Percentiles rank a stretch among this genome's conserved stretches.
These are phyloP conservation scores for Hygrophorus russula DNA, from an alignment of 768 basidiomycete species.

Conservation along the genomic window DNA sequence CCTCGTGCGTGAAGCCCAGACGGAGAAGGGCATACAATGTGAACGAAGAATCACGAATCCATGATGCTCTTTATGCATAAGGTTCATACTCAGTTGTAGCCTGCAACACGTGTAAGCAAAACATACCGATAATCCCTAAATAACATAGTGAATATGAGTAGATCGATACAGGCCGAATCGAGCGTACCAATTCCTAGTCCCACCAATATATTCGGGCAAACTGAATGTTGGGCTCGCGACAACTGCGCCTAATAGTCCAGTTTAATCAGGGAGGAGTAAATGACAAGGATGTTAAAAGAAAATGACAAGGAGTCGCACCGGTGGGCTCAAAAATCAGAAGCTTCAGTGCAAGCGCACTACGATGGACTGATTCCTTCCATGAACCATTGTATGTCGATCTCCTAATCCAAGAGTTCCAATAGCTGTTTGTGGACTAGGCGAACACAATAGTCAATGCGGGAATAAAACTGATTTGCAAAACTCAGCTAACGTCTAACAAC, in stretches of 20 bases:
- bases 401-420: constrained; percentile 88
- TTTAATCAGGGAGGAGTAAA: constrained; percentile 3
- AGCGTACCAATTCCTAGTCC: constrained; percentile 73
- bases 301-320: constrained; percentile 26
- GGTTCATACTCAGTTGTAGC: not conserved
- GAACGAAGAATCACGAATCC: constrained; percentile 96
- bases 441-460: not conserved
- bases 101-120: not conserved
- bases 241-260: constrained; percentile 53
- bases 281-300: not conserved
- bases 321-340: constrained; percentile 90
- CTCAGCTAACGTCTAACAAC: constrained; percentile 39
- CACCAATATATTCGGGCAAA: constrained; percentile 85
- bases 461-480: not conserved
- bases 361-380: constrained; percentile 92
- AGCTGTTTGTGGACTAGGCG: constrained; percentile 52
- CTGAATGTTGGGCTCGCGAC: constrained; percentile 95
- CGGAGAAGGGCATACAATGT: constrained; percentile 90
- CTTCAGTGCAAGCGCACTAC: constrained; percentile 90
- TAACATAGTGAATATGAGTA: not conserved
- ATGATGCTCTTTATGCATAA: constrained; percentile 44
- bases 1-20: constrained; percentile 89
- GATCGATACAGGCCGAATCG: not conserved
- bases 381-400: constrained; percentile 82
- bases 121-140: constrained; percentile 53